These are phyloP conservation scores for Annulohypoxylon maeteangense DNA, from an alignment of 495 filamentous ascomycete species.

Conservation along the genomic window DNA sequence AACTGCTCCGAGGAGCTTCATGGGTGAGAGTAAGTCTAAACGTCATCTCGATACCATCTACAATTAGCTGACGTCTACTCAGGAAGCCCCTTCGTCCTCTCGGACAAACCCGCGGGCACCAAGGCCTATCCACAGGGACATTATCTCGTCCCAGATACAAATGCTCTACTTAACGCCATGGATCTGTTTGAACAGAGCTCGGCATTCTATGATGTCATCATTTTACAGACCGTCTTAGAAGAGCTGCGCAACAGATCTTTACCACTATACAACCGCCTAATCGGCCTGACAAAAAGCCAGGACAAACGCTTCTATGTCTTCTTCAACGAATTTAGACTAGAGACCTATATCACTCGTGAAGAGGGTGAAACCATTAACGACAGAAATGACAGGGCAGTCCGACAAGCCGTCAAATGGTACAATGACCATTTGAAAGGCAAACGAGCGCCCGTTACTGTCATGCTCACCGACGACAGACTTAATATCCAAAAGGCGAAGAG, in stretches of 20 bases:
- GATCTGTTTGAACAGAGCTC: conserved; percentile 92
- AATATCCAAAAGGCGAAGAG: conserved; percentile 84
- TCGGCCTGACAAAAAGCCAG: conserved; percentile 88
- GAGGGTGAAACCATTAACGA: conserved; percentile 93
- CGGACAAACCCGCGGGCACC: conserved; percentile 84
- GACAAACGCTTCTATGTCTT: conserved; percentile 98
- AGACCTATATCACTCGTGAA: conserved; percentile 83
- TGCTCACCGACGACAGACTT: conserved; percentile 91
- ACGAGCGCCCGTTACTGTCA: conserved; percentile 79
- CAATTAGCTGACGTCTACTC: conserved; percentile 37
- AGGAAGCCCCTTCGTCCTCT: conserved; percentile 88
- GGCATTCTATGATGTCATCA: conserved; percentile 93
- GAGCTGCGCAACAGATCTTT: conserved; percentile 93
- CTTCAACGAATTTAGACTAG: conserved; percentile 96
- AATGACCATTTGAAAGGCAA: conserved; percentile 77
- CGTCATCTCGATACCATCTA: neutral
- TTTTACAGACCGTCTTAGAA: conserved; percentile 94
- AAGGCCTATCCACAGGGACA: conserved; percentile 84
- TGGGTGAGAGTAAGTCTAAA: conserved; percentile 70
- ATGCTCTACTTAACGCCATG: conserved; percentile 94
- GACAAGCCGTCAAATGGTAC: conserved; percentile 91
- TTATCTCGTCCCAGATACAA: conserved; percentile 96
- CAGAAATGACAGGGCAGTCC: conserved; percentile 91
- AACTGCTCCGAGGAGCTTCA: conserved; percentile 78
- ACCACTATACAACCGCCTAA: conserved; percentile 92